These are phyloP conservation scores for Croton setiger DNA, from an alignment of 441 rosid genomes.

Conservation along the genomic window DNA sequence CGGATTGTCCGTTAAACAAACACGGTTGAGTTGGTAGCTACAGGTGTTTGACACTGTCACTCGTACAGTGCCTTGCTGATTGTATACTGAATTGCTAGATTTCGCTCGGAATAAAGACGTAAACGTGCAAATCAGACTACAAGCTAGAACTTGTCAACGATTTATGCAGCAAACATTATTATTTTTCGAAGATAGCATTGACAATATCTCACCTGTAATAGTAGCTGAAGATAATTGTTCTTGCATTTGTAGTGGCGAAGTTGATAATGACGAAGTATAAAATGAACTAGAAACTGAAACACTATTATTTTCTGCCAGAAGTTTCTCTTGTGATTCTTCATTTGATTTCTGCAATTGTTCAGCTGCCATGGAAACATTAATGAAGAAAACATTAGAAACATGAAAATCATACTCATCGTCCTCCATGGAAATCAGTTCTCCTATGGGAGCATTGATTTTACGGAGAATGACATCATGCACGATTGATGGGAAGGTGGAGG, in stretches of 20 bases:
- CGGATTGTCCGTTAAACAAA: slow-evolving; percentile 15
- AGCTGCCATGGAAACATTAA: background rate
- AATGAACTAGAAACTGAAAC: slow-evolving; percentile 15
- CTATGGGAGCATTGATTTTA: slow-evolving; percentile 17
- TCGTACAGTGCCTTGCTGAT: background rate
- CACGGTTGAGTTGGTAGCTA: slow-evolving; percentile 11
- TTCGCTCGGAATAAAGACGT: slow-evolving; percentile 14
- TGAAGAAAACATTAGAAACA: background rate
- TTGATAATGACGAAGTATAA: slow-evolving; percentile 4
- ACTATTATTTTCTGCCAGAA: slow-evolving; percentile 11
- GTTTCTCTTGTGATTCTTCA: slow-evolving; percentile 20
- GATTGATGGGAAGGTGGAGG: slow-evolving; percentile 34
- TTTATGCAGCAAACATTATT: slow-evolving; percentile 8
- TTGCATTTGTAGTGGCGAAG: slow-evolving; percentile 23
- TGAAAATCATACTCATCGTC: background rate
- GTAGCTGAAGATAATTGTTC: slow-evolving; percentile 5
- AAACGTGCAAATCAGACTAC: background rate
- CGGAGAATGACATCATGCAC: slow-evolving; percentile 13
- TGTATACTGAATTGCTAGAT: slow-evolving; percentile 13
- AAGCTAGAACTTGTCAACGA: slow-evolving; percentile 5
- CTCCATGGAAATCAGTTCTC: slow-evolving; percentile 3
- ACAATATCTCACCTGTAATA: slow-evolving; percentile 3
- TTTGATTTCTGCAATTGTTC: slow-evolving; percentile 20
- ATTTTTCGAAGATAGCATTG: slow-evolving; percentile 14
- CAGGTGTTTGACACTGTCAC: slow-evolving; percentile 18